A percentile compares a stretch with the other conserved stretches of the same genome.
Evolutionary conservation across 73 alveolate species (phyloP).

Genomic region (Symbiodinium natans): DNA sequence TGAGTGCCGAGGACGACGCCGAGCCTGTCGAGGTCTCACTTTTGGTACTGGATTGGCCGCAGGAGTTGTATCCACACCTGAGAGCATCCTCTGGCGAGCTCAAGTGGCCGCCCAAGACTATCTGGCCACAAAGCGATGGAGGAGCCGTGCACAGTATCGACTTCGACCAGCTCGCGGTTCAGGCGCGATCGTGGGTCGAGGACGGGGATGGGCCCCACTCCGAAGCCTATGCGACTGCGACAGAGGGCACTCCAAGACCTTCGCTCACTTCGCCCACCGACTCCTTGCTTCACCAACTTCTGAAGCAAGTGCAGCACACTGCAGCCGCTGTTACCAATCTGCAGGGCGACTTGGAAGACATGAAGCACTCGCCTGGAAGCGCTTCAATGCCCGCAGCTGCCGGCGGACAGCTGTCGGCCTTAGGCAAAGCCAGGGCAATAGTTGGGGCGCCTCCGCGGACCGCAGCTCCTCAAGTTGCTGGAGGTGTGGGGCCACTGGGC

Average conservation of each 20-base stretch:
- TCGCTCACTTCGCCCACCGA: not conserved
- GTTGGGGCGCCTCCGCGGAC: not conserved
- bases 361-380: not conserved
- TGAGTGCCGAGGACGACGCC: not conserved
- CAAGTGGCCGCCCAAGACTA: not conserved
- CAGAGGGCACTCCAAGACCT: not conserved
- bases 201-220: not conserved
- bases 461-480: no score
- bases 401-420: not conserved
- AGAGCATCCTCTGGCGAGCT: not conserved
- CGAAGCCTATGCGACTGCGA: not conserved
- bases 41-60: not conserved
- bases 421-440: not conserved
- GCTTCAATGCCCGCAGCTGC: not conserved
- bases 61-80: not conserved
- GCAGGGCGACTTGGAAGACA: not conserved
- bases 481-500: no score
- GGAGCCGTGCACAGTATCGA: not conserved
- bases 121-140: not conserved
- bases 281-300: not conserved
- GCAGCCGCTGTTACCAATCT: not conserved
- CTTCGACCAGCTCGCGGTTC: not conserved
- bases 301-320: not conserved
- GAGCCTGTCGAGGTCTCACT: not conserved
- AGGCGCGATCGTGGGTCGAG: not conserved